Percentiles rank a stretch among this genome's conserved stretches.
Evolutionary conservation across 2,329 filamentous ascomycete genomes (phyloP).

Genomic region (Coniochaeta hoffmannii): DNA sequence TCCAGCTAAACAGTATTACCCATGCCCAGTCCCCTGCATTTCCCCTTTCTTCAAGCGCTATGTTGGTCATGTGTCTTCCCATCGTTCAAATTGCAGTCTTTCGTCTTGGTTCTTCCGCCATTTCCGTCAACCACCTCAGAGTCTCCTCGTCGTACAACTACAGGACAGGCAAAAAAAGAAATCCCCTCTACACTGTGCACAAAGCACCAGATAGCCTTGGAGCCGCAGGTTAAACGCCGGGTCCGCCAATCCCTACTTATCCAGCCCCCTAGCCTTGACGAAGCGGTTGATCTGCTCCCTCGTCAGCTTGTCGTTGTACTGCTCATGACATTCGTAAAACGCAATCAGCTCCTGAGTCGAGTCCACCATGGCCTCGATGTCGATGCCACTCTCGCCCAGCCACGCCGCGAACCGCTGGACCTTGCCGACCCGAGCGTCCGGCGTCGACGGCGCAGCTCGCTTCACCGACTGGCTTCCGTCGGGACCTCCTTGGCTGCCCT

Average conservation of each 20-base stretch:
- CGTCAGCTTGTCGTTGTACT: constrained; percentile 53
- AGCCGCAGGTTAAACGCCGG: background rate
- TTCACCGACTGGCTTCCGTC: constrained; percentile 28
- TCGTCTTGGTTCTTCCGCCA: too few relatives aligned
- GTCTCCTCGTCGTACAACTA: too few relatives aligned
- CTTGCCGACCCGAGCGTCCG: constrained; percentile 53
- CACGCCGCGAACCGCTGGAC: constrained; percentile 64
- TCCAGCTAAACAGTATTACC: too few relatives aligned
- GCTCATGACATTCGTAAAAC: constrained; percentile 66
- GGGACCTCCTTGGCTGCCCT: constrained; percentile 7
- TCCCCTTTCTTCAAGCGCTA: too few relatives aligned
- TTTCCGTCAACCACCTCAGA: too few relatives aligned
- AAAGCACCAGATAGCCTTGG: too few relatives aligned
- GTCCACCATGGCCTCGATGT: constrained; percentile 79
- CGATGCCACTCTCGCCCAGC: constrained; percentile 78
- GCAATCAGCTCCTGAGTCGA: constrained; percentile 88
- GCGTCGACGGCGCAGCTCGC: constrained; percentile 24
- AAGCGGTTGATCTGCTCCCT: constrained; percentile 52
- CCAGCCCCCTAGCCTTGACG: constrained; percentile 49
- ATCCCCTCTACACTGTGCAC: too few relatives aligned
- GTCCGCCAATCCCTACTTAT: constrained; percentile 30
- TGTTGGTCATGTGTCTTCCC: too few relatives aligned
- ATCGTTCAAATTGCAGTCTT: too few relatives aligned
- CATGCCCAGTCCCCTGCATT: too few relatives aligned
- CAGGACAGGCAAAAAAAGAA: too few relatives aligned